Evolutionary conservation across 177 flowering plant genomes (phyloP).

Genomic region (Vitis hybrid): DNA sequence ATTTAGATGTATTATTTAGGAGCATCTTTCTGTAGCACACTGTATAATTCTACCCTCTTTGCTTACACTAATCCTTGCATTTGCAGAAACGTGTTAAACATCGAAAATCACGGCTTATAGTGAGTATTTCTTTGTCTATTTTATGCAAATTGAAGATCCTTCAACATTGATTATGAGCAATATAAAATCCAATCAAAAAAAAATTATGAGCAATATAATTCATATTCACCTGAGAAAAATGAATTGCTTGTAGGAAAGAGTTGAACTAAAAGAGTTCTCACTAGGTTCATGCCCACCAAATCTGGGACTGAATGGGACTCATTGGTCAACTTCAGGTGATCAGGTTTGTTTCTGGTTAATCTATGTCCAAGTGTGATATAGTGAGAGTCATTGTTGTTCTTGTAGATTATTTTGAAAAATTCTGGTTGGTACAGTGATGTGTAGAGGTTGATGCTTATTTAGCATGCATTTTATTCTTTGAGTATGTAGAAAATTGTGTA

Average conservation of each 20-base stretch:
- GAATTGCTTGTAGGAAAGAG: slow-evolving; percentile 52
- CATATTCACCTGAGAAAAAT: slow-evolving; percentile 5
- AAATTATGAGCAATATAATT: neutral
- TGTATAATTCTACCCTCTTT: too few species aligned
- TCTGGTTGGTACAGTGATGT: neutral
- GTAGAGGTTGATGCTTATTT: too few species aligned
- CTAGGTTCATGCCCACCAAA: slow-evolving; percentile 80
- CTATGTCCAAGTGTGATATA: too few species aligned
- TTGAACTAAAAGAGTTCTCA: slow-evolving; percentile 78
- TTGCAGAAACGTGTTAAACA: slow-evolving; percentile 83
- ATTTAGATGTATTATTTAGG: too few species aligned
- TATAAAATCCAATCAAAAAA: too few species aligned
- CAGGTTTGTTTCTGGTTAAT: slow-evolving; percentile 56
- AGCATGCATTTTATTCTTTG: too few species aligned
- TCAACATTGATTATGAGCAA: too few species aligned
- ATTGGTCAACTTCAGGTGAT: slow-evolving; percentile 78
- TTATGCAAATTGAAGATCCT: too few species aligned
- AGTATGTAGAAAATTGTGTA: too few species aligned
- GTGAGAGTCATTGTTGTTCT: too few species aligned
- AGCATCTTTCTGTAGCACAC: too few species aligned
- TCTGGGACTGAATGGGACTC: slow-evolving; percentile 74
- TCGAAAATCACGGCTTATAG: slow-evolving; percentile 70
- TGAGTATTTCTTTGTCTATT: slow-evolving; percentile 34
- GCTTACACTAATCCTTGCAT: too few species aligned
- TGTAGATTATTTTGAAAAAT: neutral